Percentiles rank a stretch among this genome's conserved stretches.
These are phyloP conservation scores for Microbotryum lychnidis-dioicae DNA, from an alignment of 1,284 basidiomycete genomes.

Conservation along the genomic window DNA sequence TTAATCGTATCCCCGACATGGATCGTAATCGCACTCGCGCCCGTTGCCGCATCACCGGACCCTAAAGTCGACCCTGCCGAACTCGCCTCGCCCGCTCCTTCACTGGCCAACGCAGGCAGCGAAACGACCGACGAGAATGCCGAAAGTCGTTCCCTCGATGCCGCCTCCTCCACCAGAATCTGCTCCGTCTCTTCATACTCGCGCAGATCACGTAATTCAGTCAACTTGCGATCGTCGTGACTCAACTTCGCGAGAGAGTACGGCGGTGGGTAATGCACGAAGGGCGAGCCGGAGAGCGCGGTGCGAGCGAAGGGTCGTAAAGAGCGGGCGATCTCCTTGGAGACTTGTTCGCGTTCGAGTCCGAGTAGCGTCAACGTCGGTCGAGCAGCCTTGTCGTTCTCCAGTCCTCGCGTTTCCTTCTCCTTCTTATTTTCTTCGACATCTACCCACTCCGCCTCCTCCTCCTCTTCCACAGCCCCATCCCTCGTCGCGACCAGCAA, in stretches of 20 bases:
- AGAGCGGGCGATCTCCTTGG: constrained; percentile 45
- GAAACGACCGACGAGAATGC: constrained; percentile 5
- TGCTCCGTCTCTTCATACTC: constrained; percentile 63
- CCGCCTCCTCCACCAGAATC: constrained; percentile 61
- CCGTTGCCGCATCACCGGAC: background rate
- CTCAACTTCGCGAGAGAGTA: constrained; percentile 78
- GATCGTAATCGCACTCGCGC: constrained; percentile 9
- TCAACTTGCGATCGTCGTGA: constrained; percentile 66
- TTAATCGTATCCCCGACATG: constrained; percentile 7
- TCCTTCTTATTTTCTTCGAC: background rate
- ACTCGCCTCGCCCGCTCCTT: background rate
- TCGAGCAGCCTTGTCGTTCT: too few species aligned
- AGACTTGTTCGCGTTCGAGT: constrained; percentile 10
- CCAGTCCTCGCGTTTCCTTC: background rate
- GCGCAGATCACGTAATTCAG: constrained; percentile 59
- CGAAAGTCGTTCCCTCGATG: constrained; percentile 7
- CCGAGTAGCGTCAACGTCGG: background rate
- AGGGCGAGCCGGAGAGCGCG: constrained; percentile 82
- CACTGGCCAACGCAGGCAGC: background rate
- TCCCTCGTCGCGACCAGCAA: constrained; percentile 42
- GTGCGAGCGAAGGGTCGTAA: constrained; percentile 73
- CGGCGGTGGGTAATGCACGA: constrained; percentile 80
- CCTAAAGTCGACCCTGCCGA: background rate
- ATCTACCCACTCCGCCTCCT: too few species aligned
- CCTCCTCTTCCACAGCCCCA: too few species aligned